Evolutionary conservation across 177 flowering plant genomes (phyloP).

Genomic region (Vitis hybrid): DNA sequence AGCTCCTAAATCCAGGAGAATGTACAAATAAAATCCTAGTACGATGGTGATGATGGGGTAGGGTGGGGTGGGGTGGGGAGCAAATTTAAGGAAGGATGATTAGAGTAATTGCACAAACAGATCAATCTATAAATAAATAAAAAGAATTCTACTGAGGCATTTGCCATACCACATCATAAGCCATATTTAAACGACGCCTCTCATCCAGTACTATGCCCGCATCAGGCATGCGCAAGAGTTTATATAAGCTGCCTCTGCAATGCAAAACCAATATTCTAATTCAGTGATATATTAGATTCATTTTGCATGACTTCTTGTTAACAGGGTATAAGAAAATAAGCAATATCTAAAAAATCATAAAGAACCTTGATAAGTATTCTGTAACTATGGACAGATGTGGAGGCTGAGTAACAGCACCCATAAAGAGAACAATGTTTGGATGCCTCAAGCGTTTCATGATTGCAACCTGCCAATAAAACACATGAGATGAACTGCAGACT

Average conservation of each 20-base stretch:
- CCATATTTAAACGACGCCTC: conserved; percentile 88
- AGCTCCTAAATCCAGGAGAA: no score
- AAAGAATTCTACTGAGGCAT: neutral
- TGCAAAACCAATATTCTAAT: conserved; percentile 13
- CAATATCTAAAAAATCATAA: neutral
- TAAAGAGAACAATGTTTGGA: conserved; percentile 96
- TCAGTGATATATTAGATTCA: neutral
- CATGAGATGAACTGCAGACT: neutral
- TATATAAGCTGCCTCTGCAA: conserved; percentile 90
- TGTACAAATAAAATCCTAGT: no score
- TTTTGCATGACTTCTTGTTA: neutral
- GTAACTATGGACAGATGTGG: conserved; percentile 95
- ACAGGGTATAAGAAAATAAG: neutral
- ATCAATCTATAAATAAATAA: neutral
- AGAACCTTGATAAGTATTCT: conserved; percentile 90
- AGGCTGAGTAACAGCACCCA: conserved; percentile 97
- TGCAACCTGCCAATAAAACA: conserved; percentile 56
- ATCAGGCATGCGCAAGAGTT: conserved; percentile 85
- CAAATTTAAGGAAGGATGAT: no score
- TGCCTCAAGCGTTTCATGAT: conserved; percentile 94
- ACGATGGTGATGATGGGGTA: no score
- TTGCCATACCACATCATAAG: conserved; percentile 85
- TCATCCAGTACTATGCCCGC: conserved; percentile 80
- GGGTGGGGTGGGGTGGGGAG: no score
- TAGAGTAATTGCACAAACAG: no score